Conservation (phyloP, 805 yeast genomes). For the Wickerhamomyces strasburgensis region DNA sequence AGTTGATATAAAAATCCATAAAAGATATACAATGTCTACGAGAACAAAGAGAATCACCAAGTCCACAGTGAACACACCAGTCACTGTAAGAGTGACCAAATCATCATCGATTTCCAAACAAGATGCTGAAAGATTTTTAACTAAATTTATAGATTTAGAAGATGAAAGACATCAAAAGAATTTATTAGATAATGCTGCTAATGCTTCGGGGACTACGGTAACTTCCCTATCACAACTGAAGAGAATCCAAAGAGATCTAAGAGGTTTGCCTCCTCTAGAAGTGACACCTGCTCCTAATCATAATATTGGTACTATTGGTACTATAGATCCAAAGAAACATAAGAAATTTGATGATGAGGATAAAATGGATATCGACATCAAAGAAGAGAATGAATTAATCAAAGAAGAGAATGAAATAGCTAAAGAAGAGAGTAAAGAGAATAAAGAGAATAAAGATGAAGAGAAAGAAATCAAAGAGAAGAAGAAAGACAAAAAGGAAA, state of each 20-base stretch:
- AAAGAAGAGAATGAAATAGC: slow-evolving; percentile 1
- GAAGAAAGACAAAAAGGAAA: slow-evolving; percentile 10
- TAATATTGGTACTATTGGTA: not conserved
- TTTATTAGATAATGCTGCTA: slow-evolving; percentile 18
- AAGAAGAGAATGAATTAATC: not conserved
- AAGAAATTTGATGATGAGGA: slow-evolving; percentile 18
- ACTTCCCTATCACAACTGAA: slow-evolving; percentile 51
- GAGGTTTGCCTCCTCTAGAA: slow-evolving; percentile 69
- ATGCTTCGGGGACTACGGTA: slow-evolving; percentile 19
- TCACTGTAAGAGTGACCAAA: slow-evolving; percentile 15
- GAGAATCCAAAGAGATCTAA: slow-evolving; percentile 70
- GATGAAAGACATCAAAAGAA: slow-evolving; percentile 17
- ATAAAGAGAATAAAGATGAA: slow-evolving; percentile 1
- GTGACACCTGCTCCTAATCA: slow-evolving; percentile 8
- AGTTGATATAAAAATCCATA: no score
- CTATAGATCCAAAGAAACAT: slow-evolving; percentile 14
- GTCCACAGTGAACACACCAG: slow-evolving; percentile 23
- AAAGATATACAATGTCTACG: slow-evolving; percentile 2
- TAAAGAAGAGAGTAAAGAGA: slow-evolving; percentile 4
- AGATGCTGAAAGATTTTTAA: slow-evolving; percentile 42
- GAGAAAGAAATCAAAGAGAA: slow-evolving; percentile 11
- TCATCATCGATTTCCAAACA: slow-evolving; percentile 29
- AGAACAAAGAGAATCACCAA: slow-evolving; percentile 20
- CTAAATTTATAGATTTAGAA: slow-evolving; percentile 35
- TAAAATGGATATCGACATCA: not conserved